These are phyloP conservation scores for Lanzia echinophila DNA, from an alignment of 2,329 filamentous ascomycete species.

Conservation along the genomic window DNA sequence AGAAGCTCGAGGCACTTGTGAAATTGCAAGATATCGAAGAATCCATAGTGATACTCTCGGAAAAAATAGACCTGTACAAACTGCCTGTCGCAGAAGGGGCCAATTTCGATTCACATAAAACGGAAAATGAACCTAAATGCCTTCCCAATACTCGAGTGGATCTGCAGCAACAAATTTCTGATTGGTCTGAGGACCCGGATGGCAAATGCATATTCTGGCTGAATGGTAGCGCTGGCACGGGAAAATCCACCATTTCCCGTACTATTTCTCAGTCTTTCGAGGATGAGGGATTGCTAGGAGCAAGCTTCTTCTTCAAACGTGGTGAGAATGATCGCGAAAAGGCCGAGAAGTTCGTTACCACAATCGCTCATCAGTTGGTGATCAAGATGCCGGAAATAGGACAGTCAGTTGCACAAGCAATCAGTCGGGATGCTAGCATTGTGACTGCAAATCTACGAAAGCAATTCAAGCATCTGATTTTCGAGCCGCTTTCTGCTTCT, in stretches of 20 bases:
- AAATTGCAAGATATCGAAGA: too few species aligned
- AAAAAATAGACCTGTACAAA: too few species aligned
- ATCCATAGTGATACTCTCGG: too few species aligned
- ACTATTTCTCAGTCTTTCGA: conserved; percentile 27
- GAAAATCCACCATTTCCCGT: conserved; percentile 33
- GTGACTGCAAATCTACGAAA: conserved; percentile 25
- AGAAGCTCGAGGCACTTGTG: too few species aligned
- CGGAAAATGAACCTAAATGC: not conserved
- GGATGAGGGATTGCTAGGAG: conserved; percentile 20
- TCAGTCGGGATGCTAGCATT: conserved; percentile 31
- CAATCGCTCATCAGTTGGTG: conserved; percentile 25
- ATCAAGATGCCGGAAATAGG: conserved; percentile 26
- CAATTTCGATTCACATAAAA: conserved; percentile 1
- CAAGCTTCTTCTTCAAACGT: conserved; percentile 29
- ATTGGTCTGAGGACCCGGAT: not conserved
- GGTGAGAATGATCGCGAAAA: conserved; percentile 23
- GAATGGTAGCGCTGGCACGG: conserved; percentile 32
- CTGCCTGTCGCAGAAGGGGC: not conserved
- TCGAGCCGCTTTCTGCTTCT: conserved; percentile 28
- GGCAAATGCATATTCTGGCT: conserved; percentile 30
- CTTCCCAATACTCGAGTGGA: not conserved
- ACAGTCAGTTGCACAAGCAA: conserved; percentile 23
- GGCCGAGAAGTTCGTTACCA: conserved; percentile 30
- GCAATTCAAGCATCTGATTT: conserved; percentile 38
- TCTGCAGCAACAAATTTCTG: not conserved